A percentile compares a stretch with the other conserved stretches of the same genome.
Conservation (phyloP, 176 grass and related monocot genomes). For the Lolium rigidum region DNA sequence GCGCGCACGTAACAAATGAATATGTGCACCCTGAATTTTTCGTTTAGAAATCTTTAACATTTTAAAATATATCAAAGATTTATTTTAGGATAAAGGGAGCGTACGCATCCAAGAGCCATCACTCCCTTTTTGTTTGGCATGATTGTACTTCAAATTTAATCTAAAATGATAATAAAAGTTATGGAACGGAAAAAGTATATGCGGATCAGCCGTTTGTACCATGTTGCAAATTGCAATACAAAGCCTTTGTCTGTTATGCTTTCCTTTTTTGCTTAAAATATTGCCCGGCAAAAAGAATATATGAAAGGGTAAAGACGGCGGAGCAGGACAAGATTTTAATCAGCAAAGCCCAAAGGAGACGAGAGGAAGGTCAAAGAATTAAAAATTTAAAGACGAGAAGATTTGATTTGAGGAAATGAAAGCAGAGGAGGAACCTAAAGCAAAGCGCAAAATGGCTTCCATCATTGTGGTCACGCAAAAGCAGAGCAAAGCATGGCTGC, state of each 20-base stretch:
- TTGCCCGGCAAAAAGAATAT: constrained; percentile 49
- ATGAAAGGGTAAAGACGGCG: constrained; percentile 38
- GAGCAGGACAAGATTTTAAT: constrained; percentile 37
- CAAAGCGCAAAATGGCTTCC: constrained; percentile 41
- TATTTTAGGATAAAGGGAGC: no score
- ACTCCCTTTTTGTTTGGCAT: no score
- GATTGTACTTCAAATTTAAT: no score
- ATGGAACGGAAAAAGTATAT: background rate
- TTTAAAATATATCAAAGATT: no score
- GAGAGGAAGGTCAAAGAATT: background rate
- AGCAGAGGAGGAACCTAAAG: constrained; percentile 26
- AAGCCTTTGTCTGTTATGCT: background rate
- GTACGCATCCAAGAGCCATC: no score
- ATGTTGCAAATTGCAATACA: background rate
- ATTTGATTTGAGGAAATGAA: constrained; percentile 30
- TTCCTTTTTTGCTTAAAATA: background rate
- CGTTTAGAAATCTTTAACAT: no score
- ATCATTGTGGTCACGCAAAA: constrained; percentile 65
- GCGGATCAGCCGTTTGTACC: background rate
- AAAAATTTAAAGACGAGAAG: background rate
- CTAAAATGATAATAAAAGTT: no score
- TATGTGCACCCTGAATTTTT: no score
- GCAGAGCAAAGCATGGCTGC: constrained; percentile 53
- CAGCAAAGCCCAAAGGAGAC: background rate
- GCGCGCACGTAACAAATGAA: no score